Conservation (phyloP, 495 filamentous ascomycete species). For the Cercophora scortea region DNA sequence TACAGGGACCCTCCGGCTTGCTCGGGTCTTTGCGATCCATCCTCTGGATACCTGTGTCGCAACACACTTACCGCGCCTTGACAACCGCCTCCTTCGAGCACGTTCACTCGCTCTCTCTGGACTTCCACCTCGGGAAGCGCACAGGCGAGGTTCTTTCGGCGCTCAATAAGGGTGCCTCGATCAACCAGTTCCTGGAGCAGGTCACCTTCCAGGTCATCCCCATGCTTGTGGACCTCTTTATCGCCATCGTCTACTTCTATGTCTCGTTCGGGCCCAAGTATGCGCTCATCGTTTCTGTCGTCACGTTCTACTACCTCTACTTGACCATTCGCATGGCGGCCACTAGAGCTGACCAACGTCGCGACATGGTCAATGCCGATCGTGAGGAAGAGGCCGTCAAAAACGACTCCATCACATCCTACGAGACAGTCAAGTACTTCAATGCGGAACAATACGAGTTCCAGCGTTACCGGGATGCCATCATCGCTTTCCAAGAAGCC, state of each 20-base stretch:
- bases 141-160: slow-evolving; percentile 94
- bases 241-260: slow-evolving; percentile 83
- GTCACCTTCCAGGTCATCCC: slow-evolving; percentile 92
- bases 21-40: slow-evolving; percentile 73
- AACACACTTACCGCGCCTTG: slow-evolving; percentile 92
- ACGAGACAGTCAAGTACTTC: slow-evolving; percentile 99
- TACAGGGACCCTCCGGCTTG: slow-evolving; percentile 82
- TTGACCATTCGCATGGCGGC: slow-evolving; percentile 93
- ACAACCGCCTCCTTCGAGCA: slow-evolving; percentile 95
- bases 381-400: slow-evolving; percentile 95
- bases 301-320: slow-evolving; percentile 95
- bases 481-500: slow-evolving; percentile 72
- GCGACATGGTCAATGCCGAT: slow-evolving; percentile 89
- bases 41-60: slow-evolving; percentile 91
- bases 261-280: slow-evolving; percentile 78
- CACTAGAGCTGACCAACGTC: slow-evolving; percentile 80
- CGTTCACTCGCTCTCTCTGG: slow-evolving; percentile 86
- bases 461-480: slow-evolving; percentile 70
- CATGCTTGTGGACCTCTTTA: slow-evolving; percentile 83
- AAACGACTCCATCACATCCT: slow-evolving; percentile 95
- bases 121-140: slow-evolving; percentile 94
- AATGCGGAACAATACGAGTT: slow-evolving; percentile 95
- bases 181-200: slow-evolving; percentile 94
- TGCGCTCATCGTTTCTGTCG: slow-evolving; percentile 80
- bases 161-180: slow-evolving; percentile 88